A percentile compares a stretch with the other conserved stretches of the same genome.
Conservation (phyloP, 2,329 filamentous ascomycete genomes). For the Ophiocordyceps camponoti-saundersi region DNA sequence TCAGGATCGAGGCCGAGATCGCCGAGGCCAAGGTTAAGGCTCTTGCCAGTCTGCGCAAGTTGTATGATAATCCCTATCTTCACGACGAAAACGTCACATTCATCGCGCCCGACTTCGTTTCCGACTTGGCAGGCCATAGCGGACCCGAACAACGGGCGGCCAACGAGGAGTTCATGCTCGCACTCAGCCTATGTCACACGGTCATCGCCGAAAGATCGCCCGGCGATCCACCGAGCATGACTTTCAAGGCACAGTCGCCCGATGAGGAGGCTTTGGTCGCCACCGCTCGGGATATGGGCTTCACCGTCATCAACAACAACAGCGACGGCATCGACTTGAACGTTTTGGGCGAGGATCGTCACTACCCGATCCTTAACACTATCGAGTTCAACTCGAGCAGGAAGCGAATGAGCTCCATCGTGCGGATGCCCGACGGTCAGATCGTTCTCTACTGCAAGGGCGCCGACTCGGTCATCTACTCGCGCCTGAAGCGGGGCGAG, state of each 20-base stretch:
- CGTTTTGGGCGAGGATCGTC: constrained; percentile 67
- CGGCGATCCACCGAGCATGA: constrained; percentile 77
- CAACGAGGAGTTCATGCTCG: constrained; percentile 85
- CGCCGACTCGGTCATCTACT: constrained; percentile 93
- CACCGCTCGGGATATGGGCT: constrained; percentile 88
- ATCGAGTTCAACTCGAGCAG: constrained; percentile 94
- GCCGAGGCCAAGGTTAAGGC: constrained; percentile 59
- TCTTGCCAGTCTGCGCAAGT: constrained; percentile 51
- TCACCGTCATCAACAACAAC: constrained; percentile 71
- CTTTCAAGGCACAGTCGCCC: constrained; percentile 94
- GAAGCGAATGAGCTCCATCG: constrained; percentile 95
- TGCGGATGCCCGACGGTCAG: constrained; percentile 78
- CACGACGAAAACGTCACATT: constrained; percentile 85
- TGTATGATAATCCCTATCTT: constrained; percentile 82
- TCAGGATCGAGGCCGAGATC: constrained; percentile 59
- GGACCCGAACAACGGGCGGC: constrained; percentile 61
- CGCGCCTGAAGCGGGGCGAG: constrained; percentile 67
- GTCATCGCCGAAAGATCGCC: constrained; percentile 83
- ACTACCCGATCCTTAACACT: constrained; percentile 80
- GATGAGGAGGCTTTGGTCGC: constrained; percentile 90
- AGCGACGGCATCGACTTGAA: constrained; percentile 74
- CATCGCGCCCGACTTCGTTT: constrained; percentile 74
- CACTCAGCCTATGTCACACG: constrained; percentile 86
- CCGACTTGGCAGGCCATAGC: constrained; percentile 63
- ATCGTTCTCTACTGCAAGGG: constrained; percentile 95